Base-by-base conservation (phyloP, 2,329 filamentous ascomycete genomes). In the Alternaria sp. region DNA sequence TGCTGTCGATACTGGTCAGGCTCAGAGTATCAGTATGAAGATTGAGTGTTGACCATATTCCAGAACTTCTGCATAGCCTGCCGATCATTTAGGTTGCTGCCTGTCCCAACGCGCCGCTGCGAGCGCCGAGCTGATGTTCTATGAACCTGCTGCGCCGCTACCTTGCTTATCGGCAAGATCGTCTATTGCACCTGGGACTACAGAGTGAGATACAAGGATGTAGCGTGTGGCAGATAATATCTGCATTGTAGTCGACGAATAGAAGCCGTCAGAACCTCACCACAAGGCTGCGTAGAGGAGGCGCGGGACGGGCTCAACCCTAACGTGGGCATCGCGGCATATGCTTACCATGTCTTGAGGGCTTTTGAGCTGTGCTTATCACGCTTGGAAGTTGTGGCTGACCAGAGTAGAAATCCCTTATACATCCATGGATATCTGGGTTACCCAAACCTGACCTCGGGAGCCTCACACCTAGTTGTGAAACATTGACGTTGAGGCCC, bases 301-400 rank as follows among this genome's bases (percentile, higher is more conserved):
- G 42, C 41, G 5, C 18, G n/a, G 22, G 32, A 32, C n/a, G 39
- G 41, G n/a, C 30, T 26, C 39, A 57, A 18, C 54, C 54, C 44
- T 38, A 30, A 46, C 34, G 22, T 46, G 36, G 41, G 30, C n/a
- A 30, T 39, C 39, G 24, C 22, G 41, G 39, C 14, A 39, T 39
- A 36, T 53, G 39, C 54, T 52, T 53, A 53, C 47, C 30, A 46
- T 26, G 22, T 51, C 48, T 57, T 32, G 18, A 22, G 41, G 36
- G 48, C 43, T 30, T 47, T 39, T 14, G 22, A 6, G n/a, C 51
- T 51, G 36, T 44, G 54, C 54, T 57, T 57, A 52, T 52, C 41
- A 34, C 18, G 30, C 39, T 46, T 46, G 39, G 30, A 38, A 38
- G 30, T 11, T 18, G 41, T 18, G 34, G 30, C 30, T 57, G 47